phyloP scores from a whole-genome alignment of 306 rosid genomes.

The Vigna hirtella region DNA sequence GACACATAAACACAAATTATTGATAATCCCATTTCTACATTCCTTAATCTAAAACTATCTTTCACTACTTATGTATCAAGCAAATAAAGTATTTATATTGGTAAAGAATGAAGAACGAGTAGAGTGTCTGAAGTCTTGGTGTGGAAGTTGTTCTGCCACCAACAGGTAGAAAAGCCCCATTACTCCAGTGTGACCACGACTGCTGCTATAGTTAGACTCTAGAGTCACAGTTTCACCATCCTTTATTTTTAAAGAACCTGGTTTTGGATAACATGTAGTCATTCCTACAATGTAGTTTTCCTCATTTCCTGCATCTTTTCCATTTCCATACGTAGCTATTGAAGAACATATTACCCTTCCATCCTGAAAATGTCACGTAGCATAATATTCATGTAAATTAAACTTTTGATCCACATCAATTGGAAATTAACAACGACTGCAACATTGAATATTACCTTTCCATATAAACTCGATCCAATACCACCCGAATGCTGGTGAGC shows the following conservation, averaged over 20 bases:
- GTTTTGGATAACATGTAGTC: constrained; percentile 77
- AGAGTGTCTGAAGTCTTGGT: constrained; percentile 31
- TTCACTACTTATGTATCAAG: background rate
- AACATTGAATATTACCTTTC: constrained; percentile 56
- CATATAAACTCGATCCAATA: constrained; percentile 62
- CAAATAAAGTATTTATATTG: background rate
- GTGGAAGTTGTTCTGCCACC: constrained; percentile 69
- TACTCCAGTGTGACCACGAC: constrained; percentile 66
- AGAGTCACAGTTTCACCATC: constrained; percentile 65
- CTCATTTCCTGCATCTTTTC: constrained; percentile 76
- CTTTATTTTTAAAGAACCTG: constrained; percentile 65
- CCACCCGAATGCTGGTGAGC: constrained; percentile 91
- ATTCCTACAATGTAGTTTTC: constrained; percentile 77
- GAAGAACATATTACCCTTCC: constrained; percentile 79
- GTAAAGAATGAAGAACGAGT: constrained; percentile 38
- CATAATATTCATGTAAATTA: background rate
- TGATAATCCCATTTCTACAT: background rate
- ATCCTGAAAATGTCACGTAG: constrained; percentile 52
- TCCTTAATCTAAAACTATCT: background rate
- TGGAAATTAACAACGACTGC: too few species aligned
- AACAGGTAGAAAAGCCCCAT: constrained; percentile 79
- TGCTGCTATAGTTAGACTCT: constrained; percentile 55
- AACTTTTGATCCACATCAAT: background rate
- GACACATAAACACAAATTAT: background rate
- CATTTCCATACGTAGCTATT: constrained; percentile 70